Base-by-base conservation (phyloP, 1,284 basidiomycete species). In the Cryptococcus hybrid region DNA sequence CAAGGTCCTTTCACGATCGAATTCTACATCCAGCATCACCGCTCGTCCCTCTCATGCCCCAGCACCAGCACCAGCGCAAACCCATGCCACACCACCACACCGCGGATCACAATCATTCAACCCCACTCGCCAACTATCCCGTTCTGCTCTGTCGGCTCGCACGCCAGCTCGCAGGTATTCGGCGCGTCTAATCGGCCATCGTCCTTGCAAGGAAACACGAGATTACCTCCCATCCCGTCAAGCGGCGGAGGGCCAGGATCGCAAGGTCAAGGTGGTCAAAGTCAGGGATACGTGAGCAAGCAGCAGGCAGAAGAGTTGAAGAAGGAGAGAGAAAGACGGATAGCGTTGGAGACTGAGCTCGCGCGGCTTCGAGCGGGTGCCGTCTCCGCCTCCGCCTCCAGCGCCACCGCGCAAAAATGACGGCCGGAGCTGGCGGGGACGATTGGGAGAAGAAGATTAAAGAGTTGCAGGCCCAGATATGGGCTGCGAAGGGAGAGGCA, bases 81-180 rank as follows among this genome's bases (percentile, higher is more conserved):
- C 24, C 24, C 24, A 24, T 24, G 24, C 24, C 24, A 1, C 24
- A 24, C 24, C 24, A 24, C 24, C 24, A 24, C 24, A 42, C 40
- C 40, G 11, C 40, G 40, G 40, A 42, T 42, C 11, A 42, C 40
- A 11, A 2, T 52, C 37, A 18, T 52, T 55, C 36, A 43, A 42
- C 46, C 40, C 47, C 15, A 57, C 48, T 30, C 56, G 65, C 13
- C 50, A 59, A 34, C 57, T 76, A 3, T 60, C 69, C 2, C 61
- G 73, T 18, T 70, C 72, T 6, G 58, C 63, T 76, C 74, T 2
- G 65, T 64, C 7, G 70, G 71, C 2, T 56, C 62, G 35, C 67
- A 70, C 5, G 52, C 65, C 69, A 0, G 69, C 63, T 45, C 4
- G 24, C 24, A 24, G 24, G 24, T 24, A 24, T 24, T 24, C 24